Conservation (phyloP, 495 filamentous ascomycete genomes). For the Bryoglossum gracile region DNA sequence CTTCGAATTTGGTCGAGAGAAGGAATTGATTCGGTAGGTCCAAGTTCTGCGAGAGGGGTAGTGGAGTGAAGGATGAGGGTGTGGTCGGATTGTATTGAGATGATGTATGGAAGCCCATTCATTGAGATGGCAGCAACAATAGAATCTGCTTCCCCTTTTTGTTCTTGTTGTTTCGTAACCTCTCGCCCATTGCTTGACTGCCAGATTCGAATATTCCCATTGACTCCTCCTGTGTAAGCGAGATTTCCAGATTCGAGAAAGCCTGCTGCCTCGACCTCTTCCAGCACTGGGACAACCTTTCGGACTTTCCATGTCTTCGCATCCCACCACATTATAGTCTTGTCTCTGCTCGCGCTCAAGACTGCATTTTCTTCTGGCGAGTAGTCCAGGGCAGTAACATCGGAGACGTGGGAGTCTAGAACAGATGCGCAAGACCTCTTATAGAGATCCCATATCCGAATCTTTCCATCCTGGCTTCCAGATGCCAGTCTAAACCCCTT, state of each 20-base stretch:
- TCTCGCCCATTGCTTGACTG: constrained; percentile 66
- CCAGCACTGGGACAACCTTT: constrained; percentile 75
- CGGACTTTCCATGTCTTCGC: constrained; percentile 74
- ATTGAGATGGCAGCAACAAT: constrained; percentile 67
- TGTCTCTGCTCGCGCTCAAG: constrained; percentile 87
- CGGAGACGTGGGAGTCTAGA: constrained; percentile 86
- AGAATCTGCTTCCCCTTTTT: constrained; percentile 63
- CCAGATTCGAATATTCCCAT: constrained; percentile 78
- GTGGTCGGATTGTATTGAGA: constrained; percentile 85
- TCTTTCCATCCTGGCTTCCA: constrained; percentile 85
- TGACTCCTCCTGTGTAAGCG: constrained; percentile 81
- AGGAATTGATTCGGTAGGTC: constrained; percentile 19
- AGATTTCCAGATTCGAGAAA: constrained; percentile 64
- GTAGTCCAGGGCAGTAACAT: constrained; percentile 79
- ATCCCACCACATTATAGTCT: constrained; percentile 90
- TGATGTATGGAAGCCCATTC: constrained; percentile 51
- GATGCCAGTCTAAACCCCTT: constrained; percentile 75
- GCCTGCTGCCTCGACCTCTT: constrained; percentile 75
- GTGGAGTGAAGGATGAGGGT: constrained; percentile 70
- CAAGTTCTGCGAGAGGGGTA: constrained; percentile 19
- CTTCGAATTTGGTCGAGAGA: constrained; percentile 46
- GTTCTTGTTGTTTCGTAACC: constrained; percentile 47
- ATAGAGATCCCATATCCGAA: constrained; percentile 85
- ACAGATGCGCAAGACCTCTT: constrained; percentile 65
- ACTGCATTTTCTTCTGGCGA: constrained; percentile 64